A percentile compares a stretch with the other conserved stretches of the same genome.
Conservation (phyloP, 768 basidiomycete species). For the Pleurotus giganteus region DNA sequence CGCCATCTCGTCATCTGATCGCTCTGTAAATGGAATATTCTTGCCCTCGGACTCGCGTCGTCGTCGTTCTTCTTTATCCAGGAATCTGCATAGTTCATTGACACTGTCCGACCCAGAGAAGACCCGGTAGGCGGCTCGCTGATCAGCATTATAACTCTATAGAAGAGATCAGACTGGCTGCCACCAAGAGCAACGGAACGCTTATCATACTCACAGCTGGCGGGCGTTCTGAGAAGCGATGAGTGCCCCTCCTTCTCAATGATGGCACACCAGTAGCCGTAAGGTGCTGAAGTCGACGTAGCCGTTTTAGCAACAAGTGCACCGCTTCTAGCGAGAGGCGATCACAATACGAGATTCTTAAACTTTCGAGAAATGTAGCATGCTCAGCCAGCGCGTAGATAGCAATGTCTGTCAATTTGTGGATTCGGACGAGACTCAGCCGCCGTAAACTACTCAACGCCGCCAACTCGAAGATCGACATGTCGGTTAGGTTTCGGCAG, state of each 20-base stretch:
- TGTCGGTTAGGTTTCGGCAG: slow-evolving; percentile 81
- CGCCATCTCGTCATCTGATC: slow-evolving; percentile 64
- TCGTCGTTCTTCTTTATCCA: slow-evolving; percentile 68
- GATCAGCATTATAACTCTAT: slow-evolving; percentile 65
- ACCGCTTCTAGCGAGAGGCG: slow-evolving; percentile 74
- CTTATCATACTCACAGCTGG: slow-evolving; percentile 50
- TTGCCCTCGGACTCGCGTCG: slow-evolving; percentile 55
- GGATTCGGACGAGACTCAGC: slow-evolving; percentile 77
- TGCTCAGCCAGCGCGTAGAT: slow-evolving; percentile 78
- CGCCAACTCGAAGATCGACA: slow-evolving; percentile 80
- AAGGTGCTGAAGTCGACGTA: slow-evolving; percentile 66
- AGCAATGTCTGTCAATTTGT: slow-evolving; percentile 81
- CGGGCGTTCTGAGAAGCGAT: slow-evolving; percentile 72
- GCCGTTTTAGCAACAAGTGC: slow-evolving; percentile 62
- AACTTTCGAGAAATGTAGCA: slow-evolving; percentile 63
- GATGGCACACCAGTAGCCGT: slow-evolving; percentile 78
- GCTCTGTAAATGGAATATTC: slow-evolving; percentile 57
- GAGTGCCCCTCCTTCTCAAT: slow-evolving; percentile 65
- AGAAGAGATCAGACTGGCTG: neutral
- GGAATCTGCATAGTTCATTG: slow-evolving; percentile 54
- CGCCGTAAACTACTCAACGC: slow-evolving; percentile 66
- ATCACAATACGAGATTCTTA: slow-evolving; percentile 87
- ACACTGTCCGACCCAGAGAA: slow-evolving; percentile 76
- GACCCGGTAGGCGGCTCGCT: slow-evolving; percentile 73
- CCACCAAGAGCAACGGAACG: slow-evolving; percentile 6